Percentiles rank a stretch among this genome's conserved stretches.
Evolutionary conservation across 2,329 filamentous ascomycete species (phyloP).

Genomic region (Pseudocercospora fijiensis): DNA sequence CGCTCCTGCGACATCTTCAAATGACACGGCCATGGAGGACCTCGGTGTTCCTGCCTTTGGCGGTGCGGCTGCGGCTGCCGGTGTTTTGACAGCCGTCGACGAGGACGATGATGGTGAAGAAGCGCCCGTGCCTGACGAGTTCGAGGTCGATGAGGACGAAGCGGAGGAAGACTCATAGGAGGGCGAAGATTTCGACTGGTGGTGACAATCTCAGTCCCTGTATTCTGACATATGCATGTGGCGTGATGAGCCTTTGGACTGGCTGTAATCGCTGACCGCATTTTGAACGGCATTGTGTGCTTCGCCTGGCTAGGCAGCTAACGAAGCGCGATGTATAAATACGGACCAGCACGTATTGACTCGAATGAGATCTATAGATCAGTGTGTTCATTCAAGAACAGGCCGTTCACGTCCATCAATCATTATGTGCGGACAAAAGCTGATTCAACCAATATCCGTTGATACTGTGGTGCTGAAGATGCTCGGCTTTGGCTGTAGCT

Average conservation of each 20-base stretch:
- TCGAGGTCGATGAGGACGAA: constrained; percentile 73
- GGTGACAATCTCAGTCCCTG: not conserved
- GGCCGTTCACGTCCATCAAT: no score
- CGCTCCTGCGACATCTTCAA: constrained; percentile 25
- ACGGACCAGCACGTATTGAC: not conserved
- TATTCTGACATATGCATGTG: not conserved
- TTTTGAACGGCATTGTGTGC: not conserved
- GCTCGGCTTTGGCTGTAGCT: not conserved
- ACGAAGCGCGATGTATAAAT: constrained; percentile 5
- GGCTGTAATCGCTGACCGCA: not conserved
- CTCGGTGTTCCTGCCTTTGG: constrained; percentile 27
- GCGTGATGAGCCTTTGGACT: not conserved
- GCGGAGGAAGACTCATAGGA: constrained; percentile 36
- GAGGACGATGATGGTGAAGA: constrained; percentile 76
- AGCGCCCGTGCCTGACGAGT: constrained; percentile 67
- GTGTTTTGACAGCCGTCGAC: constrained; percentile 81
- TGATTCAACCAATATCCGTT: not conserved
- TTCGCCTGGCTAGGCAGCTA: not conserved
- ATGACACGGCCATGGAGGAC: constrained; percentile 38
- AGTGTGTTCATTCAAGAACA: not conserved
- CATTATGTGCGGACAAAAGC: no score
- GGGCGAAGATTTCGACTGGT: not conserved
- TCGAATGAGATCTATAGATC: not conserved
- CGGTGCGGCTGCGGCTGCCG: constrained; percentile 55
- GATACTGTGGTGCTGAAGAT: not conserved